Percentiles rank a stretch among this genome's conserved stretches.
These are phyloP conservation scores for Cucumis hystrix DNA, from an alignment of 306 rosid species.

Conservation along the genomic window DNA sequence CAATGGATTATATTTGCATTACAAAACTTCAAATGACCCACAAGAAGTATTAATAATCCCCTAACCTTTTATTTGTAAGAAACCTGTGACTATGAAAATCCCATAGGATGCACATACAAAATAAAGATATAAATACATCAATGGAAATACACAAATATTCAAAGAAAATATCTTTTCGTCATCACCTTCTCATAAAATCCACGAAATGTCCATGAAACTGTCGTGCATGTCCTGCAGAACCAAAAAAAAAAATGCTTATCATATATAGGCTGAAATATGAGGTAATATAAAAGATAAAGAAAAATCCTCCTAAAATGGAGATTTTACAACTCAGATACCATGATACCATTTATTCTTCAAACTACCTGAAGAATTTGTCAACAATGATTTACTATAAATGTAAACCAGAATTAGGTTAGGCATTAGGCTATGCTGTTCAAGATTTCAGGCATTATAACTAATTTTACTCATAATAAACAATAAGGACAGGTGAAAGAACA, in stretches of 20 bases:
- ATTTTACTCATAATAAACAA: not conserved
- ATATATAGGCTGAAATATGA: not conserved
- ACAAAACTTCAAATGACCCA: not conserved
- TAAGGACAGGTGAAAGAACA: not conserved
- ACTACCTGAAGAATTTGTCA: not conserved
- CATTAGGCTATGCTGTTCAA: not conserved
- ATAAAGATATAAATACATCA: not conserved
- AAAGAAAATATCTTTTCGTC: not conserved
- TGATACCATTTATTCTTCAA: not conserved
- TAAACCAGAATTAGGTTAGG: not conserved
- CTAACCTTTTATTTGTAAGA: not conserved
- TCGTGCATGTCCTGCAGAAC: constrained; percentile 86
- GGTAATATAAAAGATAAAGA: not conserved
- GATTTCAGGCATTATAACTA: not conserved
- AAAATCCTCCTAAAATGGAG: not conserved
- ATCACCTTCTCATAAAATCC: constrained; percentile 97
- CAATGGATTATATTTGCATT: not conserved
- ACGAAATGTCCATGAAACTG: constrained; percentile 95
- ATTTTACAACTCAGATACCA: not conserved
- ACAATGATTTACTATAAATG: not conserved
- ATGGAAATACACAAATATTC: not conserved
- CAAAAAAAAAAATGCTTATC: not conserved
- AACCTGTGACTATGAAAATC: not conserved
- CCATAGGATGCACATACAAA: not conserved
- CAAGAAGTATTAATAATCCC: not conserved